Percentiles rank a stretch among this genome's conserved stretches.
Evolutionary conservation across 2,329 filamentous ascomycete genomes (phyloP).

Genomic region (Fusarium napiforme): DNA sequence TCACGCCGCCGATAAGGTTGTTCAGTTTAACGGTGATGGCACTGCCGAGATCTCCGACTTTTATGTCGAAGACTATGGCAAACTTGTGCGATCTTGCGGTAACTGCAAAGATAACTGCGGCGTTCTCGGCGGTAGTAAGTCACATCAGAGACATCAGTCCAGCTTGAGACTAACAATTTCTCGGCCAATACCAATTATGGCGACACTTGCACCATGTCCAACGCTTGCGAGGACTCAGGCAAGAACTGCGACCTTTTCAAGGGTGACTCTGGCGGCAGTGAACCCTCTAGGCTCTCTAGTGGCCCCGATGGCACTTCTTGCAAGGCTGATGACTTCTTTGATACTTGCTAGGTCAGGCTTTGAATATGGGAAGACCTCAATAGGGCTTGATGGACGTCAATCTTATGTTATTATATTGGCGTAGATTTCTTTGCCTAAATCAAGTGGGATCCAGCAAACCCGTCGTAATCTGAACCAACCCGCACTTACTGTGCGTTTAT

Average conservation of each 20-base stretch:
- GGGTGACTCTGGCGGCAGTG: constrained; percentile 31
- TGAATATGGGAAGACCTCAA: too few species aligned
- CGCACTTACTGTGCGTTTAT: not conserved
- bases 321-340: constrained; percentile 20
- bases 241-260: constrained; percentile 37
- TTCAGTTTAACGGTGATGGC: not conserved
- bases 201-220: constrained; percentile 39
- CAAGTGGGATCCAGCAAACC: not conserved
- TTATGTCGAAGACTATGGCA: constrained; percentile 54
- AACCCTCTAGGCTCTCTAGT: constrained; percentile 34
- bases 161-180: not conserved
- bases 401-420: not conserved
- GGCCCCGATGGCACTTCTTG: constrained; percentile 36
- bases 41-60: constrained; percentile 41
- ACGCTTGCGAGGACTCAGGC: constrained; percentile 34
- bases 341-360: constrained; percentile 23
- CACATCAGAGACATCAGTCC: too few species aligned
- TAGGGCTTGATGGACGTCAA: not conserved
- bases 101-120: constrained; percentile 39
- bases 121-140: constrained; percentile 37
- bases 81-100: constrained; percentile 62
- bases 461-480: not conserved
- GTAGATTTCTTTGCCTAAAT: not conserved
- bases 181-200: constrained; percentile 41
- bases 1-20: not conserved